These are phyloP conservation scores for Ceratobasidium sp. DNA, from an alignment of 1,284 basidiomycete genomes.

Conservation along the genomic window DNA sequence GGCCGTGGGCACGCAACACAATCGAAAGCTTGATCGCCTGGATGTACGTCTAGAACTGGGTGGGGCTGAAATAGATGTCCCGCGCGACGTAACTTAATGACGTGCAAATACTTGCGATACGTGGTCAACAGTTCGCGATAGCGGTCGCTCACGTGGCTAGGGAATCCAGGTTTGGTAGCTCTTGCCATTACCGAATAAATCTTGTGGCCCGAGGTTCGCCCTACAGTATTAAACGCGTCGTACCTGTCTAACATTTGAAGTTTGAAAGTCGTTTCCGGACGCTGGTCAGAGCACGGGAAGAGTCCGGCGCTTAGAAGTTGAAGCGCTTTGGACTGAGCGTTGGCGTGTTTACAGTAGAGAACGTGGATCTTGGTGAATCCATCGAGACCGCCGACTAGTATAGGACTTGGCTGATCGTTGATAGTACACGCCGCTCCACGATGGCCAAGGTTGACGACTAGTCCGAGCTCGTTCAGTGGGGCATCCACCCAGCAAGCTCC, in stretches of 20 bases:
- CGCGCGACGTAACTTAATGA: not conserved
- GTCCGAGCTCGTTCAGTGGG: not conserved
- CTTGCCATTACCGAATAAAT: not conserved
- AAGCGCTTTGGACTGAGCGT: not conserved
- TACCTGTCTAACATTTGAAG: not conserved
- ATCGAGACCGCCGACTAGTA: conserved; percentile 13
- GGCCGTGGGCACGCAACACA: conserved; percentile 16
- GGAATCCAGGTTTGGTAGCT: conserved; percentile 7
- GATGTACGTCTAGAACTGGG: conserved; percentile 3
- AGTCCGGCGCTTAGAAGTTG: conserved; percentile 7
- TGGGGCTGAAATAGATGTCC: not conserved
- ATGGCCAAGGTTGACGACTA: conserved; percentile 12
- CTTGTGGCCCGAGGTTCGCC: not conserved
- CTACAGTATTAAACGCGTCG: not conserved
- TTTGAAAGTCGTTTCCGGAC: conserved; percentile 9
- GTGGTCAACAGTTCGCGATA: conserved; percentile 19
- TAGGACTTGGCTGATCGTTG: not conserved
- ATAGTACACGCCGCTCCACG: not conserved
- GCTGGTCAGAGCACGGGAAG: conserved; percentile 12
- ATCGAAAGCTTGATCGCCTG: not conserved
- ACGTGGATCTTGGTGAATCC: not conserved
- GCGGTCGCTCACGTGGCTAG: not conserved
- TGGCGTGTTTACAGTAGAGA: not conserved
- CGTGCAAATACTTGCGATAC: not conserved
- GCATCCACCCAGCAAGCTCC: not conserved